A percentile compares a stretch with the other conserved stretches of the same genome.
These are phyloP conservation scores for Picochlorum costavermella DNA, from an alignment of 139 green algal genomes.

Conservation along the genomic window DNA sequence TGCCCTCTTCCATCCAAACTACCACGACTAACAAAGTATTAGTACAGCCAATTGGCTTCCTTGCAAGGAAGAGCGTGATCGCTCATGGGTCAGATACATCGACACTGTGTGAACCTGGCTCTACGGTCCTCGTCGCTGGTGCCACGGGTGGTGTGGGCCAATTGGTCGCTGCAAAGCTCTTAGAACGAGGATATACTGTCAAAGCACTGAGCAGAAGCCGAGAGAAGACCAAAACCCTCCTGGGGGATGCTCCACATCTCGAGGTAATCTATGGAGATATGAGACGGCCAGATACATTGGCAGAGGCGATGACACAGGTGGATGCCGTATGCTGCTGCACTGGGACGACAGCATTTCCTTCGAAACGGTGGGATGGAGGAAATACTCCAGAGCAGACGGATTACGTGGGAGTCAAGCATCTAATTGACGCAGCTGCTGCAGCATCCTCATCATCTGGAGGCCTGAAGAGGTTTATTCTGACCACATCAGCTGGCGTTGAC, in stretches of 20 bases:
- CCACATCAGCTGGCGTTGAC: constrained; percentile 80
- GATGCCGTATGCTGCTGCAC: constrained; percentile 58
- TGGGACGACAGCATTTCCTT: constrained; percentile 86
- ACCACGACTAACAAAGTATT: no score
- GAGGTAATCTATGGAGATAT: constrained; percentile 28
- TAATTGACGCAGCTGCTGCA: constrained; percentile 44
- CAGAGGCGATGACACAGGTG: constrained; percentile 24
- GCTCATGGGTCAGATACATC: not conserved
- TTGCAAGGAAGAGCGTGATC: not conserved
- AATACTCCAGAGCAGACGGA: constrained; percentile 78
- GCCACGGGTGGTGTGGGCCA: constrained; percentile 81
- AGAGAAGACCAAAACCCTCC: constrained; percentile 45
- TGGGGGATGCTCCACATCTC: constrained; percentile 31
- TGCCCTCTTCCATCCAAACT: no score
- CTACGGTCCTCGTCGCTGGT: constrained; percentile 56
- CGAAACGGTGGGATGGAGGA: constrained; percentile 57
- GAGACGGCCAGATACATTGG: constrained; percentile 19
- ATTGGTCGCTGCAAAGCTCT: constrained; percentile 67
- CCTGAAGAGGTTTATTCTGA: constrained; percentile 78
- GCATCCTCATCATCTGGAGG: no score
- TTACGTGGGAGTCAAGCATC: constrained; percentile 56
- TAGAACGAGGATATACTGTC: constrained; percentile 72
- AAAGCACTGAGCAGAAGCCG: constrained; percentile 42
- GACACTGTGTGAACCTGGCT: constrained; percentile 32
- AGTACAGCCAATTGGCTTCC: no score